Conservation (phyloP, 106 monocot species). For the Phalaenopsis aphrodite region DNA sequence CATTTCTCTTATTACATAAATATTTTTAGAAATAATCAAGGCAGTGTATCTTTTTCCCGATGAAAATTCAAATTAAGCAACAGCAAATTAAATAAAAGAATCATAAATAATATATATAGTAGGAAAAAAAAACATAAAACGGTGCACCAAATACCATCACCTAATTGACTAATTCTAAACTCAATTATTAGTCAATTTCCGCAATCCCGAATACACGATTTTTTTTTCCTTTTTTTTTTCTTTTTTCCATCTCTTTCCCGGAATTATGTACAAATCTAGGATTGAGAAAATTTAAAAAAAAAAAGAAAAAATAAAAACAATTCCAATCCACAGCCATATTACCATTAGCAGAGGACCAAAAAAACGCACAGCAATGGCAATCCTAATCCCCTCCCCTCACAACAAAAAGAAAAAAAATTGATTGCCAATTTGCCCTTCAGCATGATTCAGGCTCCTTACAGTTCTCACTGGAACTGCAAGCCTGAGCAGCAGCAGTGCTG, state of each 20-base stretch:
- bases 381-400: not conserved
- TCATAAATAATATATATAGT: too few relatives aligned
- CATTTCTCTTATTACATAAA: too few relatives aligned
- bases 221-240: conserved; percentile 17
- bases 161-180: not conserved
- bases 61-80: too few relatives aligned
- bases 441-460: not conserved
- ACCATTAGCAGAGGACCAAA: conserved; percentile 17
- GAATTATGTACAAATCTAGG: conserved; percentile 57
- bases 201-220: conserved; percentile 23
- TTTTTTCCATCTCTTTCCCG: not conserved
- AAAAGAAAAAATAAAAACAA: conserved; percentile 19
- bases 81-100: too few relatives aligned
- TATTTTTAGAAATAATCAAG: too few relatives aligned
- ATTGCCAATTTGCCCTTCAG: not conserved
- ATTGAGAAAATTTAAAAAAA: conserved; percentile 14
- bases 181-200: conserved; percentile 44
- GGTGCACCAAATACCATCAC: not conserved
- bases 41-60: too few relatives aligned
- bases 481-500: not conserved
- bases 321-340: conserved; percentile 17
- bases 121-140: not conserved
- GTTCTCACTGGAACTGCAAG: not conserved
- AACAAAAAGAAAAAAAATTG: not conserved
- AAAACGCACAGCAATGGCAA: conserved; percentile 29